phyloP scores from a whole-genome alignment of 441 rosid species.

The Daphne laureola region DNA sequence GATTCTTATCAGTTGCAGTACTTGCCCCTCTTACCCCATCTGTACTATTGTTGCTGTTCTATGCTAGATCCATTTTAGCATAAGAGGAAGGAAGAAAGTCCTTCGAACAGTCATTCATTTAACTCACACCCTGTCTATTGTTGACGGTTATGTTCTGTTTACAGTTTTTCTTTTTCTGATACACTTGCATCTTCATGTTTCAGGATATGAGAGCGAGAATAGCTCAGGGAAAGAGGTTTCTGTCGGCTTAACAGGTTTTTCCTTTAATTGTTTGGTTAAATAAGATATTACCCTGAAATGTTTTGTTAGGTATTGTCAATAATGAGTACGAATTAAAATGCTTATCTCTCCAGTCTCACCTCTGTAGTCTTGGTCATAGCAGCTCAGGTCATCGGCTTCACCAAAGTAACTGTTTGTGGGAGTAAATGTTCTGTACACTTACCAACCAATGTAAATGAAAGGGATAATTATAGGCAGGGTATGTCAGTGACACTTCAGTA shows the following conservation, averaged over 20 bases:
- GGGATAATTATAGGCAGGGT: too few relatives aligned
- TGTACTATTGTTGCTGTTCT: background rate
- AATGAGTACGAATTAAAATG: background rate
- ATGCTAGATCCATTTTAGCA: too few relatives aligned
- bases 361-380: too few relatives aligned
- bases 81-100: background rate
- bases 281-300: background rate
- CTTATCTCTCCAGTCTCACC: too few relatives aligned
- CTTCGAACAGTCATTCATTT: background rate
- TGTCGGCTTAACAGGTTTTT: constrained; percentile 34
- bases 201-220: constrained; percentile 53
- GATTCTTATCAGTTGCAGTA: too few relatives aligned
- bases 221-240: constrained; percentile 44
- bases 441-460: too few relatives aligned
- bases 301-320: background rate
- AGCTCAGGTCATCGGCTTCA: too few relatives aligned
- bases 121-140: background rate
- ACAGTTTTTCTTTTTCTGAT: constrained; percentile 1
- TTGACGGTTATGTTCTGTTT: background rate
- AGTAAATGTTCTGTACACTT: too few relatives aligned
- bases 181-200: constrained; percentile 9
- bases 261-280: background rate
- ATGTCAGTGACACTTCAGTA: too few relatives aligned
- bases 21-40: background rate
- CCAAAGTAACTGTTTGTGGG: too few relatives aligned